Conservation (phyloP, 352 stramenopile species). For the Pythium apleroticum region DNA sequence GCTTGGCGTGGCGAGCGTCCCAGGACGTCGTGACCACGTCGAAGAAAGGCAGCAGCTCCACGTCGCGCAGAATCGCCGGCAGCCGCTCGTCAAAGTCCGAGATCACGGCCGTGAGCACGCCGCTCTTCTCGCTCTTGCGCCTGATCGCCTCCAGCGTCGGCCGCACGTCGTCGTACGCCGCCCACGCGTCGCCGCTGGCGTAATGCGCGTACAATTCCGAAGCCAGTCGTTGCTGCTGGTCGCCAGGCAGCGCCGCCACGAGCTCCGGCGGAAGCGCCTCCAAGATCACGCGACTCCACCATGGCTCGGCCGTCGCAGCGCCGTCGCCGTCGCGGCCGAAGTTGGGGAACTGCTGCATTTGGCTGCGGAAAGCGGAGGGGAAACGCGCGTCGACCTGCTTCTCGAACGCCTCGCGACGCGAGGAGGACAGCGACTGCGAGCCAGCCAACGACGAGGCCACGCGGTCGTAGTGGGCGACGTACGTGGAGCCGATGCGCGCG, state of each 20-base stretch:
- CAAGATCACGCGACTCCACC: conserved; percentile 62
- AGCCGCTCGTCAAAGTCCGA: conserved; percentile 84
- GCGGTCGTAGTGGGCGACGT: conserved; percentile 46
- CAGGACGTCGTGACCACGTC: conserved; percentile 66
- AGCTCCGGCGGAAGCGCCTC: conserved; percentile 37
- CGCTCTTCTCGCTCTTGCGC: neutral
- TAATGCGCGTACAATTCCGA: conserved; percentile 58
- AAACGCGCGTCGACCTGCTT: conserved; percentile 14
- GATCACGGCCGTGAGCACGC: conserved; percentile 55
- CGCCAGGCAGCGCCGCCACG: conserved; percentile 6
- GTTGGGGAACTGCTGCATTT: conserved; percentile 38
- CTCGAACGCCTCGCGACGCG: conserved; percentile 15
- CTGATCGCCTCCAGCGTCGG: conserved; percentile 42
- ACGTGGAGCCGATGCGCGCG: conserved; percentile 46
- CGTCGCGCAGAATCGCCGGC: conserved; percentile 35
- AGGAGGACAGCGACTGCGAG: conserved; percentile 21
- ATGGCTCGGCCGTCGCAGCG: conserved; percentile 36
- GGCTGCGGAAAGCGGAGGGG: conserved; percentile 34
- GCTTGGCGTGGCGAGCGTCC: conserved; percentile 46
- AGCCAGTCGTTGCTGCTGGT: conserved; percentile 32
- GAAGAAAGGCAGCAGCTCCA: conserved; percentile 51
- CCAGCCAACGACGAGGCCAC: conserved; percentile 13
- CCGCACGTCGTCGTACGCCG: conserved; percentile 53
- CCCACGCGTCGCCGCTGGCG: conserved; percentile 47
- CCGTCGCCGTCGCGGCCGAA: conserved; percentile 34